Percentiles rank a stretch among this genome's conserved stretches.
These are phyloP conservation scores for Symbiodinium pilosum DNA, from an alignment of 73 alveolate genomes.

Conservation along the genomic window DNA sequence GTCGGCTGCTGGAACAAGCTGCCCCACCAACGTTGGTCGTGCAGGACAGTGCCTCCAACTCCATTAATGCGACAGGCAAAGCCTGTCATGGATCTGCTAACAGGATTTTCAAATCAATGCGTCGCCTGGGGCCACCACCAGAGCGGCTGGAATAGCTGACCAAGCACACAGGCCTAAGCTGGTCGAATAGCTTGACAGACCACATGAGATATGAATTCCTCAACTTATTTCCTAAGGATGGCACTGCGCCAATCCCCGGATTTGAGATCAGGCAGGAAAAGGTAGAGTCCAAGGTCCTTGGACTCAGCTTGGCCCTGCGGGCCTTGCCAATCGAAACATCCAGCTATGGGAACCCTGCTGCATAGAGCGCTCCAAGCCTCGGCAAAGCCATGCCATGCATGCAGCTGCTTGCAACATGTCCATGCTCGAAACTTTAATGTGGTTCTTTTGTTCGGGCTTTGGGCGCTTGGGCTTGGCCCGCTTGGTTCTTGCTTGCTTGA, in stretches of 20 bases:
- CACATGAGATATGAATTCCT: too few relatives aligned
- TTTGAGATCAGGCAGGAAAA: constrained; percentile 40
- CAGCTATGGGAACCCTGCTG: too few relatives aligned
- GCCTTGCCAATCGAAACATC: neutral
- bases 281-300: constrained; percentile 62
- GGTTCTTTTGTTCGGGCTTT: too few relatives aligned
- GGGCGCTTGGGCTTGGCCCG: too few relatives aligned
- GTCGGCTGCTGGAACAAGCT: too few relatives aligned
- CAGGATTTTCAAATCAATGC: neutral
- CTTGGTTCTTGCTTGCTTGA: too few relatives aligned
- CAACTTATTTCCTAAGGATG: neutral
- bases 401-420: too few relatives aligned
- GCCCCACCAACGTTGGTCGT: too few relatives aligned
- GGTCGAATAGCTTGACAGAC: too few relatives aligned
- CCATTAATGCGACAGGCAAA: constrained; percentile 36
- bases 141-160: constrained; percentile 63
- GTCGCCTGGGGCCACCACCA: neutral
- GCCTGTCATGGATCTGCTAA: neutral
- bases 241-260: constrained; percentile 71
- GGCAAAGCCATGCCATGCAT: too few relatives aligned
- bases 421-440: too few relatives aligned
- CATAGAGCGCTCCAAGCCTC: constrained; percentile 57
- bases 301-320: neutral
- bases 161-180: constrained; percentile 61
- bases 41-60: constrained; percentile 25